A percentile compares a stretch with the other conserved stretches of the same genome.
These are phyloP conservation scores for Podospora tetraspora DNA, from an alignment of 495 filamentous ascomycete genomes.

Conservation along the genomic window DNA sequence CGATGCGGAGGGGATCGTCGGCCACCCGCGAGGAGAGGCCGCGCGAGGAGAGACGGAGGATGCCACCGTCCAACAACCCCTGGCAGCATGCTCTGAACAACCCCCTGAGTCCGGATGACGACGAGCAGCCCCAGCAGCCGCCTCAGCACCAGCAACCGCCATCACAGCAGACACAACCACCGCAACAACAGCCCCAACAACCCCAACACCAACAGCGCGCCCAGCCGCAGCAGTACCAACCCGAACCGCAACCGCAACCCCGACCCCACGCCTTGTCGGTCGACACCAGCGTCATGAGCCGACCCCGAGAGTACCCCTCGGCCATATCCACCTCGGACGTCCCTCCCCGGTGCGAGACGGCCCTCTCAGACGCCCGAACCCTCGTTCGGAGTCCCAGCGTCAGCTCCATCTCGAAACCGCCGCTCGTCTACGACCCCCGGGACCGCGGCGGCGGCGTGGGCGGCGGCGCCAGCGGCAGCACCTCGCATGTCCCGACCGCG, in stretches of 20 bases:
- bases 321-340: slow-evolving; percentile 31
- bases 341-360: slow-evolving; percentile 41
- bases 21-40: slow-evolving; percentile 11
- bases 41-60: slow-evolving; percentile 32
- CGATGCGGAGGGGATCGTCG: slow-evolving; percentile 31
- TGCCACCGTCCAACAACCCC: slow-evolving; percentile 27
- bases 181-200: slow-evolving; percentile 9
- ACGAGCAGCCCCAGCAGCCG: slow-evolving; percentile 6
- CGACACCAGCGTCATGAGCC: slow-evolving; percentile 15
- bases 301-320: slow-evolving; percentile 25
- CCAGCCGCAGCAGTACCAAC: slow-evolving; percentile 10
- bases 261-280: slow-evolving; percentile 20
- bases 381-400: slow-evolving; percentile 45
- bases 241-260: slow-evolving; percentile 4
- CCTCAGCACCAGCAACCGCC: slow-evolving; percentile 7
- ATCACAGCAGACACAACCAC: slow-evolving; percentile 12
- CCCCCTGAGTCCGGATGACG: slow-evolving; percentile 1
- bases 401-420: slow-evolving; percentile 46
- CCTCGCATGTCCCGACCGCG: slow-evolving; percentile 5
- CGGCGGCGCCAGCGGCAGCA: slow-evolving; percentile 22
- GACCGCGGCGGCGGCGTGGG: slow-evolving; percentile 9
- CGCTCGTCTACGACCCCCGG: slow-evolving; percentile 29
- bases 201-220: slow-evolving; percentile 3
- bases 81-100: slow-evolving; percentile 32
- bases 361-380: slow-evolving; percentile 47